Evolutionary conservation across 225 moss, liverwort and hornwort species (phyloP).

Genomic region (Sphagnum tenellum): DNA sequence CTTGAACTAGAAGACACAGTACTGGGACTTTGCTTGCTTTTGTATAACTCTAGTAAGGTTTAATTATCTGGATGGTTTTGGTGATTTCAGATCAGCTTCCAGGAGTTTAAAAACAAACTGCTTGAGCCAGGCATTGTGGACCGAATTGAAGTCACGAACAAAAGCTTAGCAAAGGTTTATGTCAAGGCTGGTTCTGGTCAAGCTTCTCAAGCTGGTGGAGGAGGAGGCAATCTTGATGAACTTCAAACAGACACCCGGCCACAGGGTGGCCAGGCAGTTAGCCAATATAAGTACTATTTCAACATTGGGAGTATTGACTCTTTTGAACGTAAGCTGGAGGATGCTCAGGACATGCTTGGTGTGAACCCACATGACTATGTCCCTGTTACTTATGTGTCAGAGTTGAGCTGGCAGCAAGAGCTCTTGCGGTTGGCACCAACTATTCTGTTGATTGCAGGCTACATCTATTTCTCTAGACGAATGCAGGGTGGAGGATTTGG

Average conservation of each 20-base stretch:
- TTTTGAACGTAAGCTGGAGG: slow-evolving; percentile 96
- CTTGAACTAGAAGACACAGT: too few species aligned
- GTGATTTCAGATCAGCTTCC: slow-evolving; percentile 78
- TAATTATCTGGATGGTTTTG: not conserved
- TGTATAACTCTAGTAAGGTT: too few species aligned
- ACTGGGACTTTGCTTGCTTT: too few species aligned
- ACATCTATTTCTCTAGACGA: slow-evolving; percentile 89
- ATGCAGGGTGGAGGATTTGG: slow-evolving; percentile 98
- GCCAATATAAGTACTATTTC: slow-evolving; percentile 81
- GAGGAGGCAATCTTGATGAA: slow-evolving; percentile 32
- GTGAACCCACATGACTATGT: slow-evolving; percentile 89
- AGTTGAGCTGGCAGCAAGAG: slow-evolving; percentile 99
- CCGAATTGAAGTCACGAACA: slow-evolving; percentile 91
- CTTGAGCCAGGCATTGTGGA: slow-evolving; percentile 93
- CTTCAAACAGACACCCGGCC: slow-evolving; percentile 54
- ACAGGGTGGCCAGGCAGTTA: slow-evolving; percentile 41
- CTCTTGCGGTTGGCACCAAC: slow-evolving; percentile 92
- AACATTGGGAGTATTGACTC: slow-evolving; percentile 99
- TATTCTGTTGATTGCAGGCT: slow-evolving; percentile 88
- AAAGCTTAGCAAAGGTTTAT: slow-evolving; percentile 97
- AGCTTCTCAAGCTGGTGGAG: slow-evolving; percentile 28
- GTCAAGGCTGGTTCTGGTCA: slow-evolving; percentile 43
- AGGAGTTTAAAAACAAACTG: slow-evolving; percentile 98
- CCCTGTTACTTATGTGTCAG: slow-evolving; percentile 94
- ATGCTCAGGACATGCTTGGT: slow-evolving; percentile 86